These are phyloP conservation scores for Schizothecium vesticola DNA, from an alignment of 495 filamentous ascomycete genomes.

Conservation along the genomic window DNA sequence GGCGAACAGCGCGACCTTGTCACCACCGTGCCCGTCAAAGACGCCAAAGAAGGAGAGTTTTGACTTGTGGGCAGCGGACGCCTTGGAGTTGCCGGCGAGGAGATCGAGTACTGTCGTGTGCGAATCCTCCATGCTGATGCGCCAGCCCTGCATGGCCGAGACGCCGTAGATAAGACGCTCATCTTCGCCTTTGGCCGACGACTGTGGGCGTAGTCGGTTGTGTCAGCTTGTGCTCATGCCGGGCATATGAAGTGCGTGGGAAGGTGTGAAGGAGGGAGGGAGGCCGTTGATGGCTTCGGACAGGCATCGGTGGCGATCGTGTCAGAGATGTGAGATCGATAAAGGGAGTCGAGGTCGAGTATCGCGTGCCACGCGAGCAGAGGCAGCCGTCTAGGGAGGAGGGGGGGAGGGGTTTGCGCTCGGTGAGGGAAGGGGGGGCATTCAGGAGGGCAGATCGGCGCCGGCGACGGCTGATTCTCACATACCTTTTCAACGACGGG, in stretches of 20 bases:
- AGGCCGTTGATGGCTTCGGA: background rate
- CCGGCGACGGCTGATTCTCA: constrained; percentile 13
- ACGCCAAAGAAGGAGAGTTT: constrained; percentile 95
- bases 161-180: constrained; percentile 87
- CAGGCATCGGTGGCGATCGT: background rate
- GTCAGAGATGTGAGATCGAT: background rate
- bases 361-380: background rate
- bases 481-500: constrained; percentile 97
- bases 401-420: constrained; percentile 14
- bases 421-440: constrained; percentile 3
- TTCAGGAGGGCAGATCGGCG: background rate
- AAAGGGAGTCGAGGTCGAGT: background rate
- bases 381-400: background rate
- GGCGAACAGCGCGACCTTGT: constrained; percentile 89
- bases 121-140: constrained; percentile 98
- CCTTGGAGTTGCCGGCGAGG: constrained; percentile 55
- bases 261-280: background rate
- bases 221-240: constrained; percentile 14
- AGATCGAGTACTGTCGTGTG: constrained; percentile 87
- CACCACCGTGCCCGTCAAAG: constrained; percentile 95
- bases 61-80: constrained; percentile 58
- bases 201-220: constrained; percentile 43
- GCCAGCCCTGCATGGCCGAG: constrained; percentile 99
- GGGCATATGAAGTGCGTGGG: background rate
- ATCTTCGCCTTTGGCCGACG: constrained; percentile 85